phyloP scores from a whole-genome alignment of 2,329 filamentous ascomycete species.

The Sclerotinia sclerotiorum region DNA sequence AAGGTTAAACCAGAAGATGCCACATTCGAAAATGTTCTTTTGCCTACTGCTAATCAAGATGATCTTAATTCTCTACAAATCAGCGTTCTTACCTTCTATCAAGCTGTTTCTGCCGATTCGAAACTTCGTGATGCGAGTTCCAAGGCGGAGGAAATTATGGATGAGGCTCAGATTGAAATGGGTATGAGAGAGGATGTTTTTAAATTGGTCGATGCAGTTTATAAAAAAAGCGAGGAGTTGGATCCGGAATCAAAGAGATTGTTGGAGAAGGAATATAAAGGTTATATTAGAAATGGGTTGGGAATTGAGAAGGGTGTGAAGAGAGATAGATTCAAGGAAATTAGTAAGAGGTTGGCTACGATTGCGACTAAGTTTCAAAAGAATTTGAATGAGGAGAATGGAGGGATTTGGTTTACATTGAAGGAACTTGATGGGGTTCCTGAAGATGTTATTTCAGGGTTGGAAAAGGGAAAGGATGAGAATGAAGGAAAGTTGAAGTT shows the following conservation, averaged over 20 bases:
- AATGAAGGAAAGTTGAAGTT: slow-evolving; percentile 74
- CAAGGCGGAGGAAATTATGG: slow-evolving; percentile 72
- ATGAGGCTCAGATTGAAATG: slow-evolving; percentile 75
- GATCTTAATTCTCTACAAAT: slow-evolving; percentile 59
- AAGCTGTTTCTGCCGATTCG: slow-evolving; percentile 70
- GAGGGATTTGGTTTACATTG: slow-evolving; percentile 74
- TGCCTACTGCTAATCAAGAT: slow-evolving; percentile 73
- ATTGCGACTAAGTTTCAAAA: slow-evolving; percentile 75
- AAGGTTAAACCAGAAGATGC: slow-evolving; percentile 54
- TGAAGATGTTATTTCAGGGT: slow-evolving; percentile 61
- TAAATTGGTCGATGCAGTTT: slow-evolving; percentile 60
- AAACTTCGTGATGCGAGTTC: slow-evolving; percentile 72
- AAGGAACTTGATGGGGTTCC: slow-evolving; percentile 76
- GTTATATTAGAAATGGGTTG: slow-evolving; percentile 74
- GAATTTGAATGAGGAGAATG: slow-evolving; percentile 79
- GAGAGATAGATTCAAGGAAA: slow-evolving; percentile 80
- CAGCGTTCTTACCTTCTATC: slow-evolving; percentile 76
- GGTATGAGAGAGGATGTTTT: slow-evolving; percentile 83
- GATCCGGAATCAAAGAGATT: slow-evolving; percentile 70
- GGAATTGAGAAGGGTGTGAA: slow-evolving; percentile 67
- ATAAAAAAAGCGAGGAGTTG: slow-evolving; percentile 57
- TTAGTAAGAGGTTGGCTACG: slow-evolving; percentile 76
- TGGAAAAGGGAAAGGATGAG: slow-evolving; percentile 71
- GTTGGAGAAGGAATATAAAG: slow-evolving; percentile 75
- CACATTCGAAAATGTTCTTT: slow-evolving; percentile 52